Percentiles rank a stretch among this genome's conserved stretches.
Conservation (phyloP, 2,329 filamentous ascomycete genomes). For the Neofusicoccum laricinum region DNA sequence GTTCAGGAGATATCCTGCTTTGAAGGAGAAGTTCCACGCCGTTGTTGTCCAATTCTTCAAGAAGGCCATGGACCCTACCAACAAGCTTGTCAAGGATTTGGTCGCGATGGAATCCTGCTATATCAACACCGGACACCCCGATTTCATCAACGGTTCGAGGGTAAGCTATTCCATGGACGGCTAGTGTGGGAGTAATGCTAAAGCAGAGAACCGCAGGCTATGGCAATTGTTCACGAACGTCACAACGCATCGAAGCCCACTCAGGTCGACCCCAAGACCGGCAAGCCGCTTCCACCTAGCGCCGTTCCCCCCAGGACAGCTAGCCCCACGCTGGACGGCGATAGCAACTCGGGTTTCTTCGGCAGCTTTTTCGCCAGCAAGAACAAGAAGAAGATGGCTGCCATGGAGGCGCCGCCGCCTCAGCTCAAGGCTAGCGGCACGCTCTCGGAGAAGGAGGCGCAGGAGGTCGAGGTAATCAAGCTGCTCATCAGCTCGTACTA, state of each 20-base stretch:
- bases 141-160: slow-evolving; percentile 94
- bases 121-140: slow-evolving; percentile 96
- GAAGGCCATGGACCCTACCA: slow-evolving; percentile 96
- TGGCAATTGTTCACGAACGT: slow-evolving; percentile 96
- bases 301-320: slow-evolving; percentile 67
- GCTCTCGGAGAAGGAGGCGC: slow-evolving; percentile 86
- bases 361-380: slow-evolving; percentile 98
- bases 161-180: slow-evolving; percentile 43
- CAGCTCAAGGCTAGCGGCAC: slow-evolving; percentile 92
- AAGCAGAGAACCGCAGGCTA: slow-evolving; percentile 55
- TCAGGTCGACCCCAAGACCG: slow-evolving; percentile 97
- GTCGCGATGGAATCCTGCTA: slow-evolving; percentile 96
- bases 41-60: slow-evolving; percentile 96
- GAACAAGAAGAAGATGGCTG: slow-evolving; percentile 99
- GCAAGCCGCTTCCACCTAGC: slow-evolving; percentile 76
- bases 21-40: slow-evolving; percentile 95
- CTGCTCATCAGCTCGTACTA: slow-evolving; percentile 95
- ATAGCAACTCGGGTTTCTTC: slow-evolving; percentile 77
- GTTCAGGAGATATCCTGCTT: slow-evolving; percentile 85
- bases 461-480: slow-evolving; percentile 98
- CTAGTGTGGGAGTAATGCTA: not conserved
- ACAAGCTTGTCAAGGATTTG: slow-evolving; percentile 91
- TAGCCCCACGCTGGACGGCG: slow-evolving; percentile 68
- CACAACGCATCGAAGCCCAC: slow-evolving; percentile 79
- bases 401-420: slow-evolving; percentile 93